These are phyloP conservation scores for Pyrenochaeta sp. DNA, from an alignment of 2,329 filamentous ascomycete genomes.

Conservation along the genomic window DNA sequence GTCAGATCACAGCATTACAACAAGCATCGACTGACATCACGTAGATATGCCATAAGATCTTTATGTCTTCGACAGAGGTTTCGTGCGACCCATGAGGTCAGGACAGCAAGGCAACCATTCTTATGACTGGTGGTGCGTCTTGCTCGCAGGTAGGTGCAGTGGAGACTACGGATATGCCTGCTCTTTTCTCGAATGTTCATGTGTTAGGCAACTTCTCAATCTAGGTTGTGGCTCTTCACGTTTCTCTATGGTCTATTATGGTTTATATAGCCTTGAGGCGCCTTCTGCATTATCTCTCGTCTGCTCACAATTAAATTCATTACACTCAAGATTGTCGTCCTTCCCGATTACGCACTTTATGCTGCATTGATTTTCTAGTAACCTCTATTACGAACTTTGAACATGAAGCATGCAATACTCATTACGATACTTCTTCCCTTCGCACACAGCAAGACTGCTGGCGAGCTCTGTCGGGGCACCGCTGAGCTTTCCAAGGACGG, in stretches of 20 bases:
- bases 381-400: constrained; percentile 14
- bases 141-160: no score
- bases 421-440: constrained; percentile 17
- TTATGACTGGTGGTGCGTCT: no score
- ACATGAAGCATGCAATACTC: constrained; percentile 30
- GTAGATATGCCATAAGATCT: neutral
- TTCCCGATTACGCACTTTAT: constrained; percentile 2
- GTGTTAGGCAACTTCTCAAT: no score
- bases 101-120: neutral
- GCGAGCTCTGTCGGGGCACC: constrained; percentile 45
- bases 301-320: neutral
- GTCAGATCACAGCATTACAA: neutral
- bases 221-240: no score
- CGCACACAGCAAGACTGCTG: constrained; percentile 34
- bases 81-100: no score
- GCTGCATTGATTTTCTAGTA: constrained; percentile 12
- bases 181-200: no score
- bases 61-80: neutral
- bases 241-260: no score
- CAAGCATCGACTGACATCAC: constrained; percentile 16
- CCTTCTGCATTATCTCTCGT: neutral
- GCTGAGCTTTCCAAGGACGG: constrained; percentile 52
- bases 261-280: no score
- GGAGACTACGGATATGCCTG: no score
- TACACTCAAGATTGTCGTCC: neutral